Percentiles rank a stretch among this genome's conserved stretches.
Conservation (phyloP, 495 filamentous ascomycete species). For the Thozetella sp. region DNA sequence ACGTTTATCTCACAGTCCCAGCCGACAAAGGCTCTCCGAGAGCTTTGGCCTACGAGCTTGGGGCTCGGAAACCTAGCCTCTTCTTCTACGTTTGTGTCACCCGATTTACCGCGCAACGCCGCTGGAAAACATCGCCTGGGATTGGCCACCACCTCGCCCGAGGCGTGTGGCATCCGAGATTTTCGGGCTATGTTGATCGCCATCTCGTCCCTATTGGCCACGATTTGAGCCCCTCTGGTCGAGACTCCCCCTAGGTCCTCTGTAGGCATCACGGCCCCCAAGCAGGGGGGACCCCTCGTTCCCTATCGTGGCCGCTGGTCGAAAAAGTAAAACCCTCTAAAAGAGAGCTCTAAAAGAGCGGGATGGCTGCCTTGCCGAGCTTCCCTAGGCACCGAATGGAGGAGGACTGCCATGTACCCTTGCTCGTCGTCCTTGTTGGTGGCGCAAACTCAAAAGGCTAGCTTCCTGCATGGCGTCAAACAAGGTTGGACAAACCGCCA, state of each 20-base stretch:
- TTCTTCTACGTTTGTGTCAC: background rate
- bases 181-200: background rate
- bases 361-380: background rate
- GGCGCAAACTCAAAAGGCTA: background rate
- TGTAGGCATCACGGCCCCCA: no score
- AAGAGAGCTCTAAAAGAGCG: no score
- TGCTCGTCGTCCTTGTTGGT: background rate
- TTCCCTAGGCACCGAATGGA: background rate
- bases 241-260: no score
- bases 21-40: background rate
- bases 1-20: background rate
- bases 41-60: background rate
- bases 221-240: background rate
- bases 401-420: no score
- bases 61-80: background rate
- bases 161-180: background rate
- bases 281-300: no score
- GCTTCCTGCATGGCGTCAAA: slow-evolving; percentile 1
- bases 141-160: background rate
- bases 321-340: no score
- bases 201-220: background rate
- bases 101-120: background rate
- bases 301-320: no score
- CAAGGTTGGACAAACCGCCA: background rate
- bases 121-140: background rate